Conservation (phyloP, 352 stramenopile species). For the Pythium aristosporum region DNA sequence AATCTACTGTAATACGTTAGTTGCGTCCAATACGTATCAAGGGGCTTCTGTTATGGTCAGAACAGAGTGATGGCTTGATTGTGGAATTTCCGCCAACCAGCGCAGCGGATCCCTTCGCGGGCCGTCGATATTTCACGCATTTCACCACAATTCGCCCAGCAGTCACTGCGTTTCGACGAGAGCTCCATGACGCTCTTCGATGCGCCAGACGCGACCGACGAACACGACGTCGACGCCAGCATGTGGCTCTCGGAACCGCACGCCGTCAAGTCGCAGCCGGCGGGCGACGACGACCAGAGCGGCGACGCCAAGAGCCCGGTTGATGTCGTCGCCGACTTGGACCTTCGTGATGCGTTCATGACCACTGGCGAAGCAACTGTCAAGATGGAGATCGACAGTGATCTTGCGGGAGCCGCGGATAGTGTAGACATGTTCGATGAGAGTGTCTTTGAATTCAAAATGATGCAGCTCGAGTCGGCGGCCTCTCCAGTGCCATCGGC, state of each 20-base stretch:
- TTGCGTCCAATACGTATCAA: background rate
- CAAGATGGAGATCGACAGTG: conserved; percentile 26
- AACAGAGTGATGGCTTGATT: conserved; percentile 6
- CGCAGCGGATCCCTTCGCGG: conserved; percentile 3
- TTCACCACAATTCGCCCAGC: background rate
- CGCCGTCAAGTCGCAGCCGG: conserved; percentile 6
- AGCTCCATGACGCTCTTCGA: conserved; percentile 18
- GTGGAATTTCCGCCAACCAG: conserved; percentile 16
- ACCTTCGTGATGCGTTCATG: conserved; percentile 18
- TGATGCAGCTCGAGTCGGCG: conserved; percentile 10
- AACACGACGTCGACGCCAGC: conserved; percentile 10
- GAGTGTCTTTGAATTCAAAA: background rate
- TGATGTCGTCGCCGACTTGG: conserved; percentile 21
- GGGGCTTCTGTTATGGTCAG: conserved; percentile 7
- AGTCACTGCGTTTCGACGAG: background rate
- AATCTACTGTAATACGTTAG: background rate
- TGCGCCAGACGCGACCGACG: conserved; percentile 6
- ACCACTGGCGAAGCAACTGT: conserved; percentile 12
- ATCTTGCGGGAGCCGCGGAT: background rate
- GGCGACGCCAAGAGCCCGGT: conserved; percentile 2
- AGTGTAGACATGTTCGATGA: background rate
- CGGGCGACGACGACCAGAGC: background rate
- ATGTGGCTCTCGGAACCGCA: conserved; percentile 16
- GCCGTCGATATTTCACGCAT: conserved; percentile 4
- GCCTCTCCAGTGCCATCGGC: background rate